Percentiles rank a stretch among this genome's conserved stretches.
phyloP scores from a whole-genome alignment of 139 green algal genomes.

The Mesotaenium endlicherianum region DNA sequence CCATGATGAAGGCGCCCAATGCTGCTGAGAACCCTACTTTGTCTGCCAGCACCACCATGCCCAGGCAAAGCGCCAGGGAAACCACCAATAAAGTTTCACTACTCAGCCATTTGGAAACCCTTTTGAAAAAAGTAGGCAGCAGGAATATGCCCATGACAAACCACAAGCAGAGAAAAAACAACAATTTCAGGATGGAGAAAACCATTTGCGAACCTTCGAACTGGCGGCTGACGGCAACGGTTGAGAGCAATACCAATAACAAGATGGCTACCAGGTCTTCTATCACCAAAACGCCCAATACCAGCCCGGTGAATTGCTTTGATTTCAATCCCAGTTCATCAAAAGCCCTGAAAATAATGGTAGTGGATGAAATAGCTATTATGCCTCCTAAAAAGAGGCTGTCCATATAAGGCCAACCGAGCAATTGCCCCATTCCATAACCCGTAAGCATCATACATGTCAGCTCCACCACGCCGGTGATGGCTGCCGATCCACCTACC shows the following conservation, averaged over 20 bases:
- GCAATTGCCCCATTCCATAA: neutral
- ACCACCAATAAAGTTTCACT: neutral
- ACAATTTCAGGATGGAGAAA: neutral
- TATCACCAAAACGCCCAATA: neutral
- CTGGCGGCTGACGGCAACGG: neutral
- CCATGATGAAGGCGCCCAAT: neutral
- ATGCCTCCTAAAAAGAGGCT: neutral
- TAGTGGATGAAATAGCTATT: neutral
- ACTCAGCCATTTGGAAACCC: neutral
- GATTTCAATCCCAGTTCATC: neutral
- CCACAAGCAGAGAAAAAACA: neutral
- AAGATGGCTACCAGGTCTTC: neutral
- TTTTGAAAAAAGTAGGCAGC: neutral
- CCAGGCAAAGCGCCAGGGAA: neutral
- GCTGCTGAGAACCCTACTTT: neutral
- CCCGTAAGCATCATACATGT: neutral
- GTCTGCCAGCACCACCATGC: neutral
- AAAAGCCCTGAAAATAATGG: neutral
- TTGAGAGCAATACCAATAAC: neutral
- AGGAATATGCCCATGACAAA: neutral
- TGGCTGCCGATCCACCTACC: neutral
- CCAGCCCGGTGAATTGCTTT: neutral
- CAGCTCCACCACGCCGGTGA: neutral
- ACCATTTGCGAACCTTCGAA: neutral
- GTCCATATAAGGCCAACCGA: neutral